phyloP scores from a whole-genome alignment of 2,329 filamentous ascomycete genomes.

The Fusarium sp. region DNA sequence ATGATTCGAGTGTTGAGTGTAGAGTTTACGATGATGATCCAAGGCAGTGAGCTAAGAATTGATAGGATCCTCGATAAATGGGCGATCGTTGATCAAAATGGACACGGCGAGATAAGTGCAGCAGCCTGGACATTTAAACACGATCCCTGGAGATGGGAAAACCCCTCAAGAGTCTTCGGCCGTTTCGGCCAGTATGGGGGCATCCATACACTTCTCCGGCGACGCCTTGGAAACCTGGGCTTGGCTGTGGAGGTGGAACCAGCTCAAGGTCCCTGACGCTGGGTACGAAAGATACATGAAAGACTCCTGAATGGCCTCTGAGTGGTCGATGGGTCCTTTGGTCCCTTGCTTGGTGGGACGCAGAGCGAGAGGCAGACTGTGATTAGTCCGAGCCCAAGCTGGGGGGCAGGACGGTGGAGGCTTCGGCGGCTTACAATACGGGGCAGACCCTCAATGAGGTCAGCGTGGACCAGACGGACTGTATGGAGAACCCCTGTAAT shows the following conservation, averaged over 20 bases:
- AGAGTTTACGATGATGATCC: slow-evolving; percentile 6
- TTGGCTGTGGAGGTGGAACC: slow-evolving; percentile 40
- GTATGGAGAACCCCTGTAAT: slow-evolving; percentile 44
- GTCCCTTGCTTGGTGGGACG: slow-evolving; percentile 13
- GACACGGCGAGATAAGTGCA: slow-evolving; percentile 25
- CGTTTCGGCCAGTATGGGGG: slow-evolving; percentile 40
- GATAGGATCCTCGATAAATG: slow-evolving; percentile 20
- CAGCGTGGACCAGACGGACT: slow-evolving; percentile 35
- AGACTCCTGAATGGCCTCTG: slow-evolving; percentile 4
- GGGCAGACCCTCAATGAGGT: slow-evolving; percentile 41
- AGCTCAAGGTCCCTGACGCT: slow-evolving; percentile 18
- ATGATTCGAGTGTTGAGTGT: slow-evolving; percentile 11
- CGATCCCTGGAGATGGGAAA: slow-evolving; percentile 41
- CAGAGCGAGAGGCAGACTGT: background rate
- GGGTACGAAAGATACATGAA: slow-evolving; percentile 32
- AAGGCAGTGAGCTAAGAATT: slow-evolving; percentile 18
- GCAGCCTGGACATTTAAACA: slow-evolving; percentile 36
- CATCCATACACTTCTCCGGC: slow-evolving; percentile 39
- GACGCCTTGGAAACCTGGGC: slow-evolving; percentile 39
- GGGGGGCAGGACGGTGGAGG: slow-evolving; percentile 33
- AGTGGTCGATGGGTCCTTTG: slow-evolving; percentile 18
- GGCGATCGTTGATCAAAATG: slow-evolving; percentile 28
- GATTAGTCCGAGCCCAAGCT: slow-evolving; percentile 16
- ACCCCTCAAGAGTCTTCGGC: slow-evolving; percentile 44
- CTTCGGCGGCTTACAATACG: slow-evolving; percentile 41